Evolutionary conservation across 2,329 filamentous ascomycete species (phyloP).

Genomic region (Coniochaeta sp.): DNA sequence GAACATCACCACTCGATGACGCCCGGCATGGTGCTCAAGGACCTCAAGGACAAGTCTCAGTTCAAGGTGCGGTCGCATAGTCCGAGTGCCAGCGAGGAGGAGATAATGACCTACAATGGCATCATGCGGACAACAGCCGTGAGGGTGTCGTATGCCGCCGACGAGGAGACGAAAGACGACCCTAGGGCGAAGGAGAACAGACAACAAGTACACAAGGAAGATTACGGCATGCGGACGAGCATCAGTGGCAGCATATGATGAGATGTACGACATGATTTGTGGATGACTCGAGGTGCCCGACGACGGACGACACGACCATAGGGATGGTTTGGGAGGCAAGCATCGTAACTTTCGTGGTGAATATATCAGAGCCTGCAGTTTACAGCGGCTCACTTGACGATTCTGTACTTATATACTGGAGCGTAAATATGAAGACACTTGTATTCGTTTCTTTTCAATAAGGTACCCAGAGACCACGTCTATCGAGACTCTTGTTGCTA

Average conservation of each 20-base stretch:
- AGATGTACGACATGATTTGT: background rate
- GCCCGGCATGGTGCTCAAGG: constrained; percentile 1
- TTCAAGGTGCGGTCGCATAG: constrained; percentile 10
- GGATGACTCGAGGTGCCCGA: background rate
- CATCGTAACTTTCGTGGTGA: background rate
- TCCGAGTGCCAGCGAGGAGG: constrained; percentile 16
- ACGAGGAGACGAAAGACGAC: background rate
- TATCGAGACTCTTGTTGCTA: too few species aligned
- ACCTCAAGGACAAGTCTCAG: background rate
- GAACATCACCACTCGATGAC: background rate
- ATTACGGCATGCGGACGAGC: background rate
- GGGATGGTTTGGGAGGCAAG: background rate
- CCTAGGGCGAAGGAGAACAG: background rate
- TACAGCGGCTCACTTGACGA: background rate
- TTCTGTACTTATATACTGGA: background rate
- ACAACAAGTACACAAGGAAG: background rate
- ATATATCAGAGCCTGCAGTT: background rate
- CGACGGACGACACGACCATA: background rate
- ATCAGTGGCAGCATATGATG: background rate
- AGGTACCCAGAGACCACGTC: too few species aligned
- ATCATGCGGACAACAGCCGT: constrained; percentile 13
- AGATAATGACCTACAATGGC: constrained; percentile 19
- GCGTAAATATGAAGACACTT: background rate
- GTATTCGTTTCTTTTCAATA: too few species aligned
- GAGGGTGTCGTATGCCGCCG: background rate